Percentiles rank a stretch among this genome's conserved stretches.
These are phyloP conservation scores for Rubroboletus pulcherrimus DNA, from an alignment of 768 basidiomycete species.

Conservation along the genomic window DNA sequence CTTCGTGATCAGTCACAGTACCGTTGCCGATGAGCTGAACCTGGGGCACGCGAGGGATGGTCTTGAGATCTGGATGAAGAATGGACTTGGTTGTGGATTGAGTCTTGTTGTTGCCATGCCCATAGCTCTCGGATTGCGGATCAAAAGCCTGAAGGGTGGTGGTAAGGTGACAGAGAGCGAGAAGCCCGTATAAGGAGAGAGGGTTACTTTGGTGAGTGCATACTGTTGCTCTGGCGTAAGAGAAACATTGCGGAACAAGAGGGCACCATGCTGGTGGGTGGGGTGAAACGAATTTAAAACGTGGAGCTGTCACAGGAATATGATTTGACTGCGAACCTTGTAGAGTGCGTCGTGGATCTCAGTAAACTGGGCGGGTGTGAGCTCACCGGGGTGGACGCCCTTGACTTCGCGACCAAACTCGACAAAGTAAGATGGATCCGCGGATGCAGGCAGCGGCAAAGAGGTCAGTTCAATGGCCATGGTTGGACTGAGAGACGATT, in stretches of 20 bases:
- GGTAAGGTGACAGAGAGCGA: background rate
- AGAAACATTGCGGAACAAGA: conserved; percentile 69
- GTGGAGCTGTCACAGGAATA: background rate
- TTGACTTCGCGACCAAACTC: conserved; percentile 77
- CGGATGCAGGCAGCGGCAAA: conserved; percentile 68
- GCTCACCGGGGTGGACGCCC: conserved; percentile 62
- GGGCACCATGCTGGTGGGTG: conserved; percentile 55
- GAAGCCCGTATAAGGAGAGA: background rate
- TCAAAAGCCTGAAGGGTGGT: conserved; percentile 67
- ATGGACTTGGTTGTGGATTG: conserved; percentile 71
- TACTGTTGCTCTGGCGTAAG: conserved; percentile 83
- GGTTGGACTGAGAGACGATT: background rate
- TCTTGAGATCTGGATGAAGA: conserved; percentile 87
- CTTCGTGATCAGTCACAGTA: conserved; percentile 73
- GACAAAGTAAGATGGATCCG: conserved; percentile 60
- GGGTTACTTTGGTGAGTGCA: conserved; percentile 69
- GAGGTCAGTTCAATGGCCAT: conserved; percentile 70
- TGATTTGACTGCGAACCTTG: conserved; percentile 45
- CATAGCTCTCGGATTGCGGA: conserved; percentile 56
- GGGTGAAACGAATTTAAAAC: background rate
- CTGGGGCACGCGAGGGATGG: conserved; percentile 82
- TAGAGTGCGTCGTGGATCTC: conserved; percentile 72
- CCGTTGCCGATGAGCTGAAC: conserved; percentile 94
- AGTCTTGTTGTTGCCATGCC: conserved; percentile 88
- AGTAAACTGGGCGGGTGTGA: conserved; percentile 58